Conservation (phyloP, 768 basidiomycete genomes). For the Clitopilus passeckerianus region DNA sequence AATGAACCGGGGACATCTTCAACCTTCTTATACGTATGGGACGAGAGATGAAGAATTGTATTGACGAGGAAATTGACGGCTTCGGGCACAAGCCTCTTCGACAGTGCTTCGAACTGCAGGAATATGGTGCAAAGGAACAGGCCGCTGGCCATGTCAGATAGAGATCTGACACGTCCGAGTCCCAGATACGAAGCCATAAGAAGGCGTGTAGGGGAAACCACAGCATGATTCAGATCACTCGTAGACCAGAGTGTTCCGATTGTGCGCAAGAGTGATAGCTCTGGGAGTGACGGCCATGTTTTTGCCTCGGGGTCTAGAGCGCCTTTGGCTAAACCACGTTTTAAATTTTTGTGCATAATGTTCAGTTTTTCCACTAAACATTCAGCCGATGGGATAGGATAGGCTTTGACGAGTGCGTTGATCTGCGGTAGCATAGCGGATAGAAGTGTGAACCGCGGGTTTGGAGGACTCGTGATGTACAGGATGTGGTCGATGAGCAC, state of each 20-base stretch:
- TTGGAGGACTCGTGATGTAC: constrained; percentile 60
- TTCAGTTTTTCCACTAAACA: constrained; percentile 78
- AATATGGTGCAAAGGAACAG: constrained; percentile 86
- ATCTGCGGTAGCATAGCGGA: constrained; percentile 74
- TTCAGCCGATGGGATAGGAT: constrained; percentile 76
- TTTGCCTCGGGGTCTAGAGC: constrained; percentile 54
- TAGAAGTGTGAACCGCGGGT: constrained; percentile 55
- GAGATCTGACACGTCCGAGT: constrained; percentile 70
- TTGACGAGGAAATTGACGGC: constrained; percentile 78
- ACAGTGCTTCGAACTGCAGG: constrained; percentile 77
- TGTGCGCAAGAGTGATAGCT: constrained; percentile 76
- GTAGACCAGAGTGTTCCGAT: constrained; percentile 88
- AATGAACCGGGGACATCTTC: constrained; percentile 62
- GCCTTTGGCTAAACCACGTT: constrained; percentile 72
- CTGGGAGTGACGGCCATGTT: constrained; percentile 87
- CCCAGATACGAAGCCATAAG: constrained; percentile 91
- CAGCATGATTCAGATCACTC: constrained; percentile 89
- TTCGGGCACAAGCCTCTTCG: constrained; percentile 88
- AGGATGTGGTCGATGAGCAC: constrained; percentile 89
- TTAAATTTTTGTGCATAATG: constrained; percentile 93
- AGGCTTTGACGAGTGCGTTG: constrained; percentile 69
- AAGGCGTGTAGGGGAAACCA: constrained; percentile 80
- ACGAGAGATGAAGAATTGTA: constrained; percentile 67
- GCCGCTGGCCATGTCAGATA: constrained; percentile 77
- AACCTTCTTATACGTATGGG: constrained; percentile 44